These are phyloP conservation scores for Trichophyton simii DNA, from an alignment of 2,329 filamentous ascomycete genomes.

Conservation along the genomic window DNA sequence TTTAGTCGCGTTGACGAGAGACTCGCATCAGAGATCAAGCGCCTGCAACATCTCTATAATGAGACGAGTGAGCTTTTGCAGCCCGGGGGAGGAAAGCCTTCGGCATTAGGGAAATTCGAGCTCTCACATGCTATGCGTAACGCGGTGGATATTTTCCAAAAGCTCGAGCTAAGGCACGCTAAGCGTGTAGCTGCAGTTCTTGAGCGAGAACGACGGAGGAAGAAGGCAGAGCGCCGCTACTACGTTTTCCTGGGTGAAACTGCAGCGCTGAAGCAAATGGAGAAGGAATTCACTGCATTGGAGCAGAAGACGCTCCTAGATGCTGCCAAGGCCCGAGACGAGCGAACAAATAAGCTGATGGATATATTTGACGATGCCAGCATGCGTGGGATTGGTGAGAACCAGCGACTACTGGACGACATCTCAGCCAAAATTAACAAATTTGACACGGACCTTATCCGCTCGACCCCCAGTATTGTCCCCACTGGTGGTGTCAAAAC, in stretches of 20 bases:
- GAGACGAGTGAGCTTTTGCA: conserved; percentile 28
- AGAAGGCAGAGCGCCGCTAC: conserved; percentile 42
- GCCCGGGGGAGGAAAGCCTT: conserved; percentile 25
- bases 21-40: conserved; percentile 39
- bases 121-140: conserved; percentile 34
- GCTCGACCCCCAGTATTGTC: conserved; percentile 13
- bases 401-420: conserved; percentile 40
- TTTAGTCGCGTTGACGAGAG: conserved; percentile 40
- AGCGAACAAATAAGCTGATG: conserved; percentile 39
- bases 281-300: conserved; percentile 38
- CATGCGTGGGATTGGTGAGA: conserved; percentile 38
- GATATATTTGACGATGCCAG: conserved; percentile 40
- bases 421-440: conserved; percentile 33
- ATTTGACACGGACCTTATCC: conserved; percentile 23
- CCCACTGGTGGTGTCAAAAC: conserved; percentile 16
- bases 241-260: conserved; percentile 42
- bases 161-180: conserved; percentile 39
- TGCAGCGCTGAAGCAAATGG: conserved; percentile 37
- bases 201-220: conserved; percentile 43
- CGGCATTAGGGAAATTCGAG: conserved; percentile 22
- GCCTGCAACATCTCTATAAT: conserved; percentile 37
- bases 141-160: conserved; percentile 35
- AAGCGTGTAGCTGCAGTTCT: conserved; percentile 39
- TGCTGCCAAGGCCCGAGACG: conserved; percentile 38
- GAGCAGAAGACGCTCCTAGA: conserved; percentile 40